Base-by-base conservation (phyloP, 768 basidiomycete genomes). In the Suillus luteus region DNA sequence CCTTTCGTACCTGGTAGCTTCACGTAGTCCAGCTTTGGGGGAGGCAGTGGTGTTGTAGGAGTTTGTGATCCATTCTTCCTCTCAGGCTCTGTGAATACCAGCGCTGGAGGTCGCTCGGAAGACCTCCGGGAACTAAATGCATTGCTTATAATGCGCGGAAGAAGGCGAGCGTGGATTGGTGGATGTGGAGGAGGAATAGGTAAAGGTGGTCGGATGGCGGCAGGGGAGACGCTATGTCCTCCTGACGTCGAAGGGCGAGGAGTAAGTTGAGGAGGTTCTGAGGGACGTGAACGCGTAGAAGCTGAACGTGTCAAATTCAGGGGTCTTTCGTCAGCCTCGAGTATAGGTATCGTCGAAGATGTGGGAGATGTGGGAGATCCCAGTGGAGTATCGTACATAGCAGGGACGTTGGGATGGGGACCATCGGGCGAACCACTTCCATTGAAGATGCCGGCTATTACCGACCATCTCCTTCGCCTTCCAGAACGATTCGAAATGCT, bases 1-100 rank as follows among this genome's bases (percentile, higher is more conserved):
- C 91, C 90, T 73, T 93, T 95, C 4, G 94, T 96, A 31, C 94
- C 91, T 2, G 95, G 94, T 11, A 96, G 83, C 76, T 96, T 96
- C 63, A 95, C 90, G 70, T 94, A 95, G 74, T 96, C 94, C 44
- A 96, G 76, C 73, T 95, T 94, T 1, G 92, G 91, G 11, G 92
- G 88, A 24, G 91, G 88, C 3, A 85, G 77, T 4, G 81, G 75
- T 9, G 81, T 70, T 3, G 76, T 60, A 1, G 78, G 76, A 11
- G 76, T 65, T 17, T 74, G 74, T 14, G 74, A 64, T 2, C 68
- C 66, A 37, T 73, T 75, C 65, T 75, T 80, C 57, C 73, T 68
- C 5, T 87, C 85, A 27, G 69, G 61, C 58, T 84, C 83, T 63
- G 79, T 81, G 44, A 75, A 64, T 37, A 75, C 65, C 27, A 75